Conservation (phyloP, 257 asterid species). For the Solanum arcanum region DNA sequence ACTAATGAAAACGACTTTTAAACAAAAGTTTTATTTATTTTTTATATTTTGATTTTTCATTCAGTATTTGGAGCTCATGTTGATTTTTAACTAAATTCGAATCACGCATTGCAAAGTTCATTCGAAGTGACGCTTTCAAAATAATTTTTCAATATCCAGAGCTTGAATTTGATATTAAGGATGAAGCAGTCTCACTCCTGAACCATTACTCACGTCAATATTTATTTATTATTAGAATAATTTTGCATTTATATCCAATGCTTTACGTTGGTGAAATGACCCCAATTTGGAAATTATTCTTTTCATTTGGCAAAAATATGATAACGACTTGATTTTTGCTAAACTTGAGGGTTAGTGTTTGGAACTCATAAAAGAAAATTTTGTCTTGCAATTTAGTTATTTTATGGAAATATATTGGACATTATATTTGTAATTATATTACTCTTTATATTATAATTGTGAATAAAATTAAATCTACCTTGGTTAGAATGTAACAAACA, state of each 20-base stretch:
- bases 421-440: background rate
- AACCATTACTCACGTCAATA: fast-evolving
- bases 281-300: background rate
- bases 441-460: no score
- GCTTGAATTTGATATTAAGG: fast-evolving
- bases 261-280: background rate
- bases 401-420: background rate
- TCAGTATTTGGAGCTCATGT: fast-evolving
- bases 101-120: fast-evolving
- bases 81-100: fast-evolving
- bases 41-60: no score
- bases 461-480: no score
- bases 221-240: background rate
- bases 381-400: background rate
- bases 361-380: background rate
- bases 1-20: background rate
- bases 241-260: background rate
- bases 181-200: background rate
- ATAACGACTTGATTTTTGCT: background rate
- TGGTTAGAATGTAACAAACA: background rate
- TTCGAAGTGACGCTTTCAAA: fast-evolving
- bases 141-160: no score
- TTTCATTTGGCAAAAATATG: background rate
- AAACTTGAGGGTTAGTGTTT: background rate
- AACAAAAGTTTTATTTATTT: background rate